phyloP scores from a whole-genome alignment of 2,329 filamentous ascomycete genomes.

The Trichophyton schoenleinii region DNA sequence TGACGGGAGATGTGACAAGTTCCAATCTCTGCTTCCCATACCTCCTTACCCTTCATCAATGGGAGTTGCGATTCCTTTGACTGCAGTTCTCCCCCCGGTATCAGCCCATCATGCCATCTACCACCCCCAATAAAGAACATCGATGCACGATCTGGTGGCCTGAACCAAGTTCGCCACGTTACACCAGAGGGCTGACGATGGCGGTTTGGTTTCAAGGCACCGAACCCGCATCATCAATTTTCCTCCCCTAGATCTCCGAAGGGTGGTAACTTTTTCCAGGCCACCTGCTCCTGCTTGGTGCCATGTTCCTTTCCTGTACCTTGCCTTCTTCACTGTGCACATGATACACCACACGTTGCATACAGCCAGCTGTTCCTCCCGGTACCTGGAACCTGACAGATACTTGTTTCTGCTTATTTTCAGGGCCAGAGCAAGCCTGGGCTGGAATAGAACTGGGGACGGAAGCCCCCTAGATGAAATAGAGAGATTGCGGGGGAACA shows the following conservation, averaged over 20 bases:
- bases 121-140: background rate
- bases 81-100: no score
- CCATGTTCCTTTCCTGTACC: background rate
- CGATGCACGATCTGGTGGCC: background rate
- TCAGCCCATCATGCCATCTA: background rate
- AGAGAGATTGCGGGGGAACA: background rate
- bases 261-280: background rate
- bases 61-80: background rate
- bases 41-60: background rate
- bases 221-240: background rate
- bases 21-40: background rate
- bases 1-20: background rate
- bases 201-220: conserved; percentile 1
- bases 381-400: conserved; percentile 2
- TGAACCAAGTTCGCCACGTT: background rate
- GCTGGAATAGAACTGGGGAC: background rate
- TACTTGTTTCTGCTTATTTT: background rate
- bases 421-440: background rate
- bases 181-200: background rate
- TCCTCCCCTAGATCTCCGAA: background rate
- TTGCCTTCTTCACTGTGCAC: background rate
- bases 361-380: background rate
- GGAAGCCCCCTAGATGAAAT: background rate
- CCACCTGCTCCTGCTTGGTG: background rate
- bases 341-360: background rate